A percentile compares a stretch with the other conserved stretches of the same genome.
phyloP scores from a whole-genome alignment of 2,329 filamentous ascomycete species.

The Cladosporium sp. region DNA sequence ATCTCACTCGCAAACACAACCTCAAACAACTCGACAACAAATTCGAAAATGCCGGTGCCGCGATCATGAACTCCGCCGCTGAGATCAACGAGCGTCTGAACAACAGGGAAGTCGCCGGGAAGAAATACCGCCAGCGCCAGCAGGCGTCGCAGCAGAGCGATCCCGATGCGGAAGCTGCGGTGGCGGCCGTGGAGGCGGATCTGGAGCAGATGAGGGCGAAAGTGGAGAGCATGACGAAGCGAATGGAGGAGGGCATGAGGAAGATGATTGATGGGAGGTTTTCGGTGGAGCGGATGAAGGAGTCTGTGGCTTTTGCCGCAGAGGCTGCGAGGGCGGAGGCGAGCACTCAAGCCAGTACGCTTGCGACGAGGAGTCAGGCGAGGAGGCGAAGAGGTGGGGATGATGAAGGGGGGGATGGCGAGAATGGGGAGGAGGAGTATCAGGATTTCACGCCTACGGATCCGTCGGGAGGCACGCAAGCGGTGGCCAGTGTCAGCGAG shows the following conservation, averaged over 20 bases:
- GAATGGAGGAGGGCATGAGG: constrained; percentile 60
- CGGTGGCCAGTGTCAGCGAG: constrained; percentile 37
- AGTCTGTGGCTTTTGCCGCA: constrained; percentile 46
- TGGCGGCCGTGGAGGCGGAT: constrained; percentile 42
- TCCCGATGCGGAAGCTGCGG: constrained; percentile 34
- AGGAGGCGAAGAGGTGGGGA: constrained; percentile 30
- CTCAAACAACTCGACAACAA: constrained; percentile 50
- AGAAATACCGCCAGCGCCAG: constrained; percentile 33
- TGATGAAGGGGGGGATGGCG: constrained; percentile 23
- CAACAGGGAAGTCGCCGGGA: constrained; percentile 32
- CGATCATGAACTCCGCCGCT: constrained; percentile 52
- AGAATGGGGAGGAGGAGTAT: constrained; percentile 37
- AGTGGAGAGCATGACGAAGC: constrained; percentile 53
- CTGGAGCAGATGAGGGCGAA: constrained; percentile 44
- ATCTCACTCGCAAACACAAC: constrained; percentile 45
- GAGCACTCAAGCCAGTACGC: constrained; percentile 39
- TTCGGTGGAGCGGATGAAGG: constrained; percentile 46
- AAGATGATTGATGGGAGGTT: constrained; percentile 58
- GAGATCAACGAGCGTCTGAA: constrained; percentile 58
- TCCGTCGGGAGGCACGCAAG: constrained; percentile 39
- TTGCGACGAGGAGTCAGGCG: constrained; percentile 29
- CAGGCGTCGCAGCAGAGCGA: constrained; percentile 11
- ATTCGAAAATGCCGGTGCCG: constrained; percentile 47
- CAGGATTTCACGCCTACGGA: constrained; percentile 43
- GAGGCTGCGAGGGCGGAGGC: constrained; percentile 37